These are phyloP conservation scores for Aspergillus sp. DNA, from an alignment of 2,329 filamentous ascomycete species.

Conservation along the genomic window DNA sequence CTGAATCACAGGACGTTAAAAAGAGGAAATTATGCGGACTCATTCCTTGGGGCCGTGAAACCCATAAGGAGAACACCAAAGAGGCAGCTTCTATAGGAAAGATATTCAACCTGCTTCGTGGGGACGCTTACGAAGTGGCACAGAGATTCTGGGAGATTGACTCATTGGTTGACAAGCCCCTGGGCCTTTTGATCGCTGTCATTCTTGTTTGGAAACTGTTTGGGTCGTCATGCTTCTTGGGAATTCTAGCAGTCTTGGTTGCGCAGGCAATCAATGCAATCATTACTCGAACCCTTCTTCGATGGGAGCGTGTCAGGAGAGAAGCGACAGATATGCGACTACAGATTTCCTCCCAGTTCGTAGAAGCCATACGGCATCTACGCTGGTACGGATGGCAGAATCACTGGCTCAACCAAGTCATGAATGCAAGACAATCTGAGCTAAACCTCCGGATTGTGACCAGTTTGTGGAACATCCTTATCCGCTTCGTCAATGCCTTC, in stretches of 20 bases:
- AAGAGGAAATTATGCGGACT: slow-evolving; percentile 22
- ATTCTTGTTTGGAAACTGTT: slow-evolving; percentile 70
- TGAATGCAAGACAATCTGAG: slow-evolving; percentile 62
- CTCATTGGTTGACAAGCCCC: slow-evolving; percentile 65
- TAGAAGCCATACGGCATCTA: slow-evolving; percentile 75
- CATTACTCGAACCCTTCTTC: slow-evolving; percentile 59
- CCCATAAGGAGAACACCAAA: slow-evolving; percentile 30
- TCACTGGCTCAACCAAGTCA: slow-evolving; percentile 63
- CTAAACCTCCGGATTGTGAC: slow-evolving; percentile 59
- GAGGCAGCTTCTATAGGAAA: slow-evolving; percentile 77
- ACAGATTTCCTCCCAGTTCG: slow-evolving; percentile 75
- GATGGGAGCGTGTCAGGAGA: slow-evolving; percentile 64
- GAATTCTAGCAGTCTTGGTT: slow-evolving; percentile 60
- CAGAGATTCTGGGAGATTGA: slow-evolving; percentile 77
- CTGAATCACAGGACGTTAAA: slow-evolving; percentile 15
- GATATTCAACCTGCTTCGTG: slow-evolving; percentile 78
- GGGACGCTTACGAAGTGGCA: slow-evolving; percentile 36
- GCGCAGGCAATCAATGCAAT: slow-evolving; percentile 64
- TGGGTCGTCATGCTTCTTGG: slow-evolving; percentile 70
- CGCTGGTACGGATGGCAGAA: slow-evolving; percentile 79
- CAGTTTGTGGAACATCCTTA: slow-evolving; percentile 55
- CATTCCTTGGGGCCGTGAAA: slow-evolving; percentile 14
- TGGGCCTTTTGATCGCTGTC: slow-evolving; percentile 68
- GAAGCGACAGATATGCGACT: slow-evolving; percentile 69
- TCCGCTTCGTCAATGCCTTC: slow-evolving; percentile 63